Evolutionary conservation across 345 rosid species (phyloP).

Genomic region (Syzygium grande): DNA sequence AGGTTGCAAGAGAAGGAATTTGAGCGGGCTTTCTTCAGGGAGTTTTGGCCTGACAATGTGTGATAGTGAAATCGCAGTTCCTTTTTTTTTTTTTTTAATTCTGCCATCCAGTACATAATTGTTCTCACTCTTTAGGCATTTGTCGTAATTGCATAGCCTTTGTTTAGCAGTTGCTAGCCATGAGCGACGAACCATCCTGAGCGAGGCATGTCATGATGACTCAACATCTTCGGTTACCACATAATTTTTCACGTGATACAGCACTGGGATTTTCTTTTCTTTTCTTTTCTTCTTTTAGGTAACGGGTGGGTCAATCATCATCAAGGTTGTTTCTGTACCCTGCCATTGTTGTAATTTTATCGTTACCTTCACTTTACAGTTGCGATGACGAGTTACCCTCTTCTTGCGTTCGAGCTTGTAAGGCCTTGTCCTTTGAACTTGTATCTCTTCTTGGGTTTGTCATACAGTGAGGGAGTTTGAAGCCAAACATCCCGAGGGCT

Average conservation of each 20-base stretch:
- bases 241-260: background rate
- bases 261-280: background rate
- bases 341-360: background rate
- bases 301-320: background rate
- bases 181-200: background rate
- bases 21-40: slow-evolving; percentile 66
- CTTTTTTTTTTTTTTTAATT: background rate
- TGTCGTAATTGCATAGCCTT: background rate
- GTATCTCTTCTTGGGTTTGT: background rate
- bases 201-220: background rate
- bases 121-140: background rate
- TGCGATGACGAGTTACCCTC: background rate
- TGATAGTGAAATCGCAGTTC: slow-evolving; percentile 5
- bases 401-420: background rate
- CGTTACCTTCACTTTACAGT: background rate
- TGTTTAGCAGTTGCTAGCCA: background rate
- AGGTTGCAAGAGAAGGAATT: slow-evolving; percentile 62
- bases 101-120: background rate
- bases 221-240: background rate
- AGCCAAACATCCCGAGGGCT: background rate
- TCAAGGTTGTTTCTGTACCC: background rate
- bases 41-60: slow-evolving; percentile 96
- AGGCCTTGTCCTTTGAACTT: background rate
- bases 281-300: background rate
- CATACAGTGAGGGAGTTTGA: background rate